These are phyloP conservation scores for Chimonanthus praecox DNA, from an alignment of 164 flowering plant species.

Conservation along the genomic window DNA sequence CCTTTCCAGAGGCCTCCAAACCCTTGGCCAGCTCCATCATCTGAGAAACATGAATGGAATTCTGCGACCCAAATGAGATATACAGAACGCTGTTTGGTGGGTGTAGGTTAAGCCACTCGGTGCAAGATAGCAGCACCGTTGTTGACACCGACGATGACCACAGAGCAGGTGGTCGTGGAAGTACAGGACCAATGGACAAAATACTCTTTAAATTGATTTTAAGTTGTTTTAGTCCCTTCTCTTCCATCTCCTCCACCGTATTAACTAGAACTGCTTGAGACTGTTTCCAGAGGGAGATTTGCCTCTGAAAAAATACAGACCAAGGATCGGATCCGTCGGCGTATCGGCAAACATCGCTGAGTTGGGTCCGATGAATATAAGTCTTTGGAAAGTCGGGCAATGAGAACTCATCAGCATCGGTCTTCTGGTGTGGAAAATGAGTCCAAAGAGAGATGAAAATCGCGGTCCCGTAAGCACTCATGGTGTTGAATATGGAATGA, in stretches of 20 bases:
- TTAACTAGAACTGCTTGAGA: constrained; percentile 34
- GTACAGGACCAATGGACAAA: constrained; percentile 21
- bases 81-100: constrained; percentile 16
- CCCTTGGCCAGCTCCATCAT: constrained; percentile 26
- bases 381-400: constrained; percentile 13
- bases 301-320: constrained; percentile 1
- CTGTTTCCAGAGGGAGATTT: neutral
- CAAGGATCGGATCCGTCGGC: constrained; percentile 1
- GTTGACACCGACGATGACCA: constrained; percentile 10
- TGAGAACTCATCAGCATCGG: constrained; percentile 7
- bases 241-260: constrained; percentile 14
- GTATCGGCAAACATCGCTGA: neutral
- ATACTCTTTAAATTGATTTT: constrained; percentile 4
- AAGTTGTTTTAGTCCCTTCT: neutral
- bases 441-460: constrained; percentile 11
- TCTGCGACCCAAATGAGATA: constrained; percentile 23
- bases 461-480: constrained; percentile 15
- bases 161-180: constrained; percentile 12
- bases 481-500: constrained; percentile 11
- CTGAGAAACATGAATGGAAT: constrained; percentile 8
- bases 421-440: constrained; percentile 15
- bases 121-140: neutral
- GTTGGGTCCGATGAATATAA: constrained; percentile 4
- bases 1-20: constrained; percentile 13
- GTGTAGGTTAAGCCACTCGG: constrained; percentile 17